phyloP scores from a whole-genome alignment of 495 filamentous ascomycete species.

The Penicillium maclennaniae region DNA sequence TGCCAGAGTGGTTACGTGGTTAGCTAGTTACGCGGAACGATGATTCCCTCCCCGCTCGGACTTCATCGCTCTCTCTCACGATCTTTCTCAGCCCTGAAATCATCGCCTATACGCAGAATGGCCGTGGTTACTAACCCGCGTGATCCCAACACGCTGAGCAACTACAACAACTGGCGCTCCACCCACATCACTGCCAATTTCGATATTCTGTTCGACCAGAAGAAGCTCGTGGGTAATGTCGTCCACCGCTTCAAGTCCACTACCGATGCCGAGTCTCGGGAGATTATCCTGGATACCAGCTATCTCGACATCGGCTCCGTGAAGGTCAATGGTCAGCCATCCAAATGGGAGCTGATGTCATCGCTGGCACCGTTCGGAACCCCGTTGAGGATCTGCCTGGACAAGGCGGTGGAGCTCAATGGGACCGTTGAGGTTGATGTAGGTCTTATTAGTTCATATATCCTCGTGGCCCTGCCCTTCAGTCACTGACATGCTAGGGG shows the following conservation, averaged over 20 bases:
- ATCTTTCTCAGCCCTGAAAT: not conserved
- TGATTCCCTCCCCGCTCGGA: not conserved
- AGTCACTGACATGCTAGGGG: not conserved
- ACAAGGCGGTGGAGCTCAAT: slow-evolving; percentile 57
- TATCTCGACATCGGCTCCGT: slow-evolving; percentile 67
- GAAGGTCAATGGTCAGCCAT: slow-evolving; percentile 53
- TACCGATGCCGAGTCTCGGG: slow-evolving; percentile 61
- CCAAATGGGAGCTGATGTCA: slow-evolving; percentile 66
- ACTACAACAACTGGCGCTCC: slow-evolving; percentile 81
- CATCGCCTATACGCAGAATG: slow-evolving; percentile 26
- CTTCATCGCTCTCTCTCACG: not conserved
- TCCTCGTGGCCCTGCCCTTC: not conserved
- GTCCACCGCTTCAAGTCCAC: slow-evolving; percentile 67
- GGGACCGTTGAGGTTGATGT: slow-evolving; percentile 60
- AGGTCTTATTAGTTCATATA: slow-evolving; percentile 2
- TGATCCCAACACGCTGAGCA: slow-evolving; percentile 89
- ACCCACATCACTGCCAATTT: slow-evolving; percentile 76
- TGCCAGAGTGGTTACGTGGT: not conserved
- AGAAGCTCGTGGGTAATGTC: slow-evolving; percentile 70
- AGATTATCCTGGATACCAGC: slow-evolving; percentile 86
- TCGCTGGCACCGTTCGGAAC: slow-evolving; percentile 73
- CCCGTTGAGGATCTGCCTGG: slow-evolving; percentile 69
- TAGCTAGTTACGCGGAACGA: not conserved
- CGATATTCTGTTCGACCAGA: slow-evolving; percentile 73
- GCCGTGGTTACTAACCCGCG: slow-evolving; percentile 52